Percentiles rank a stretch among this genome's conserved stretches.
Conservation (phyloP, 139 green algal genomes). For the Raphidocelis subcapitata region DNA sequence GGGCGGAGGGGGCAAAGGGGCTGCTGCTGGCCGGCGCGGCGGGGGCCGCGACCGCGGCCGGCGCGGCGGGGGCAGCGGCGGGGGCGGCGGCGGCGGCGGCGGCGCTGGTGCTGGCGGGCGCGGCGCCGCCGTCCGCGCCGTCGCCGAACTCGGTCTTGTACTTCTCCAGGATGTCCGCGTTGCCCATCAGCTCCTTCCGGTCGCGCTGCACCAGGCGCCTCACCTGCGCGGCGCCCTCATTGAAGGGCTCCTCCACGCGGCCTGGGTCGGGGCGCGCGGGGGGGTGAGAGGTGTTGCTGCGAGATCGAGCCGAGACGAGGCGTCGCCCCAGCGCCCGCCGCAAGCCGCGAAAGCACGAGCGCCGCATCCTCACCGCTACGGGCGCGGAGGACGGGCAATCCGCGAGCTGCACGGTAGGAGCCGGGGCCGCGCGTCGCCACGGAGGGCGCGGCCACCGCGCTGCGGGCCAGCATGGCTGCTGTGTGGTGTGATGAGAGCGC, state of each 20-base stretch:
- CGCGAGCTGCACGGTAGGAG: no score
- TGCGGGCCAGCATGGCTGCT: no score
- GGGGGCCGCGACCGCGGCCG: conserved; percentile 12
- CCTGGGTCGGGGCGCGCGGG: no score
- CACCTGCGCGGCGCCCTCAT: conserved; percentile 71
- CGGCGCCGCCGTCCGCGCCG: neutral
- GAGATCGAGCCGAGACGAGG: no score
- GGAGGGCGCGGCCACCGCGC: no score
- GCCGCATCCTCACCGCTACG: no score
- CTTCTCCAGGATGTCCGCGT: conserved; percentile 51
- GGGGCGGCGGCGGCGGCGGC: conserved; percentile 11
- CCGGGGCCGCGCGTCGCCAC: no score
- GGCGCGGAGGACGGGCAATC: no score
- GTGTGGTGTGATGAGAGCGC: no score
- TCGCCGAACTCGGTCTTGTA: conserved; percentile 45
- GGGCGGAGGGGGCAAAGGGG: neutral
- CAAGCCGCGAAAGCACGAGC: no score
- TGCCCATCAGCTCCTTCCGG: conserved; percentile 71
- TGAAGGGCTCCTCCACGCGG: conserved; percentile 23
- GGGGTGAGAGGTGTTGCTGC: no score
- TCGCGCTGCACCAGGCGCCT: conserved; percentile 71
- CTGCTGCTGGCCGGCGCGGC: neutral
- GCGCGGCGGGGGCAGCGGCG: conserved; percentile 1
- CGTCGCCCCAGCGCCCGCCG: no score
- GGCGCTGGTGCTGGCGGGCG: neutral